Evolutionary conservation across 2,329 filamentous ascomycete genomes (phyloP).

Genomic region (Coleophoma crateriformis): DNA sequence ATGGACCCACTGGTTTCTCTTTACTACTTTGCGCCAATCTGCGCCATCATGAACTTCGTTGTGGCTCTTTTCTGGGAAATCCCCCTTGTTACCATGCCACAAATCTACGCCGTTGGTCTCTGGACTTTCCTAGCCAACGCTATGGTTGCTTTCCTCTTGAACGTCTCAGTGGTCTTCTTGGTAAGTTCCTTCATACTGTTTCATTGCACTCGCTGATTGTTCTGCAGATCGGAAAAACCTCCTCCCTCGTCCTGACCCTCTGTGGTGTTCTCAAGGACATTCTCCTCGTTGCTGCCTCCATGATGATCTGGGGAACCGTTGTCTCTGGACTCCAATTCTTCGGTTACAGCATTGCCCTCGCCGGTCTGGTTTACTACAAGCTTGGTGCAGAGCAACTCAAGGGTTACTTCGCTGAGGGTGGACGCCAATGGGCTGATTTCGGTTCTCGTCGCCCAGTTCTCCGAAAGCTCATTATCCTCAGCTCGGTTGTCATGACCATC

Average conservation of each 20-base stretch:
- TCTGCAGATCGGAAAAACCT: constrained; percentile 78
- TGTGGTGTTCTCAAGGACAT: constrained; percentile 88
- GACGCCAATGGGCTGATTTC: constrained; percentile 81
- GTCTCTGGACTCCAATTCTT: constrained; percentile 74
- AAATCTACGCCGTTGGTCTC: constrained; percentile 69
- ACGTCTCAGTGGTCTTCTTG: constrained; percentile 81
- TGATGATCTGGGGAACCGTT: constrained; percentile 75
- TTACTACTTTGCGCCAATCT: constrained; percentile 85
- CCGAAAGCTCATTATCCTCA: constrained; percentile 72
- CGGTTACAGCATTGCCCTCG: constrained; percentile 75
- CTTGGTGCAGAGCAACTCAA: constrained; percentile 78
- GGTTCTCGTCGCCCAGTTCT: constrained; percentile 70
- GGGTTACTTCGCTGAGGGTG: constrained; percentile 67
- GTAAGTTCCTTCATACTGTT: constrained; percentile 43
- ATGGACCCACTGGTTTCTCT: constrained; percentile 87
- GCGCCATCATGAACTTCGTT: constrained; percentile 73
- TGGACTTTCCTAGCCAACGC: constrained; percentile 72
- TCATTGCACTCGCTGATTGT: constrained; percentile 4
- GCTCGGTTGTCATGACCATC: constrained; percentile 53
- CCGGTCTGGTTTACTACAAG: constrained; percentile 81
- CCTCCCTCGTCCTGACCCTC: constrained; percentile 78
- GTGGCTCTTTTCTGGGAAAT: constrained; percentile 72
- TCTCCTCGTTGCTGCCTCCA: constrained; percentile 72
- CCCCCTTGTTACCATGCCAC: constrained; percentile 60
- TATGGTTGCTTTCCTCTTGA: constrained; percentile 72